Percentiles rank a stretch among this genome's conserved stretches.
Conservation (phyloP, 1,284 basidiomycete species). For the Puccinia triticina region DNA sequence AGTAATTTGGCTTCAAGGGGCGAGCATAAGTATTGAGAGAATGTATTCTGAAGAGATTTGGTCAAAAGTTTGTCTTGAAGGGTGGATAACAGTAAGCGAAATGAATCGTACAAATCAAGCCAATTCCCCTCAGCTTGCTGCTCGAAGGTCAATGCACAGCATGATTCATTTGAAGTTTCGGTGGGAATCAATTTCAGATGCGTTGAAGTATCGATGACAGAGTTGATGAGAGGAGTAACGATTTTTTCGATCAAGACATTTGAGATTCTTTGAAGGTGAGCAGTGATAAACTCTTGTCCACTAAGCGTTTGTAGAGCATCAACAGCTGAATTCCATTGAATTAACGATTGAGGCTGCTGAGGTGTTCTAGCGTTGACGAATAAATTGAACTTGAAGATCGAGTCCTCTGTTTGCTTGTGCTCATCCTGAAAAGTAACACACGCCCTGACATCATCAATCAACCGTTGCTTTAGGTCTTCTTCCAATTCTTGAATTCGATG, state of each 20-base stretch:
- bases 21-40: constrained; percentile 29
- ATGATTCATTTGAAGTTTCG: not conserved
- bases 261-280: constrained; percentile 35
- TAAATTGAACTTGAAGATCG: constrained; percentile 7
- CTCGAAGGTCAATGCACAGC: not conserved
- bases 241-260: constrained; percentile 29
- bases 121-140: not conserved
- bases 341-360: not conserved
- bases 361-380: constrained; percentile 29
- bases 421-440: constrained; percentile 3
- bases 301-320: constrained; percentile 34
- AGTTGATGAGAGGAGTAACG: constrained; percentile 17
- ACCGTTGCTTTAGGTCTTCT: constrained; percentile 49
- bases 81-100: constrained; percentile 35
- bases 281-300: not conserved
- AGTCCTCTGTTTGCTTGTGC: not conserved
- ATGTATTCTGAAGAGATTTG: constrained; percentile 19
- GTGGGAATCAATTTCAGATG: not conserved
- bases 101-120: constrained; percentile 40
- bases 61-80: constrained; percentile 34
- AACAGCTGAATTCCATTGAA: constrained; percentile 36
- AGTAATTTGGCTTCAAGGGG: constrained; percentile 14
- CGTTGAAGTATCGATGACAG: not conserved
- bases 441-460: constrained; percentile 44
- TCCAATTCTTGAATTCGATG: constrained; percentile 41